These are phyloP conservation scores for Parathielavia hyrcaniae DNA, from an alignment of 495 filamentous ascomycete genomes.

Conservation along the genomic window DNA sequence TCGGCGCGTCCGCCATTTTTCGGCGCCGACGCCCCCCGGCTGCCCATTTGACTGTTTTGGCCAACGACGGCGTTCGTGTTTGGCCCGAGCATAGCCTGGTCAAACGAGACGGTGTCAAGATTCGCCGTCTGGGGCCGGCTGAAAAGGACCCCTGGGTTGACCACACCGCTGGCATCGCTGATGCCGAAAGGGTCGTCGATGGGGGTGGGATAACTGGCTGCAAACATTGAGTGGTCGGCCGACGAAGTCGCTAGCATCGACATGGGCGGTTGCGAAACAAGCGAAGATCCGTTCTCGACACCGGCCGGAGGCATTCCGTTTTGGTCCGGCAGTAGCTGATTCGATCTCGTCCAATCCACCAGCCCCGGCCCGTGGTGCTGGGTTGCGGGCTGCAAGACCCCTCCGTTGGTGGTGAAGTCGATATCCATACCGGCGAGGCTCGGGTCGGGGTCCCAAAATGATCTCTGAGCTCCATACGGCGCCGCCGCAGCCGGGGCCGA, in stretches of 20 bases:
- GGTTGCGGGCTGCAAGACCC: constrained; percentile 34
- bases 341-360: constrained; percentile 47
- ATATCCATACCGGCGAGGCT: constrained; percentile 51
- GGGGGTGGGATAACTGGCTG: constrained; percentile 34
- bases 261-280: constrained; percentile 39
- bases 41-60: constrained; percentile 15
- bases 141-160: constrained; percentile 44
- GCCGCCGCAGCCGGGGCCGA: constrained; percentile 65
- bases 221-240: constrained; percentile 36
- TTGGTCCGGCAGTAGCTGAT: constrained; percentile 43
- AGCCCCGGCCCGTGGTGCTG: constrained; percentile 38
- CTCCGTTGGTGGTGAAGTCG: constrained; percentile 42
- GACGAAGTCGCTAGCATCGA: constrained; percentile 34
- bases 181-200: constrained; percentile 42
- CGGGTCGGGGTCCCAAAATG: constrained; percentile 69
- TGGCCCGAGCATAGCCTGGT: constrained; percentile 29
- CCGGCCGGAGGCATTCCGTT: constrained; percentile 24
- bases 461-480: constrained; percentile 56
- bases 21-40: constrained; percentile 18
- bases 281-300: constrained; percentile 29
- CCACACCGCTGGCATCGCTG: constrained; percentile 28
- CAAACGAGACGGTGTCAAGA: constrained; percentile 37
- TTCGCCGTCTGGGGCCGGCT: constrained; percentile 42
- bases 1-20: constrained; percentile 31
- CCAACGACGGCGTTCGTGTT: constrained; percentile 25